phyloP scores from a whole-genome alignment of 306 rosid genomes.

The Sicyos edulis region DNA sequence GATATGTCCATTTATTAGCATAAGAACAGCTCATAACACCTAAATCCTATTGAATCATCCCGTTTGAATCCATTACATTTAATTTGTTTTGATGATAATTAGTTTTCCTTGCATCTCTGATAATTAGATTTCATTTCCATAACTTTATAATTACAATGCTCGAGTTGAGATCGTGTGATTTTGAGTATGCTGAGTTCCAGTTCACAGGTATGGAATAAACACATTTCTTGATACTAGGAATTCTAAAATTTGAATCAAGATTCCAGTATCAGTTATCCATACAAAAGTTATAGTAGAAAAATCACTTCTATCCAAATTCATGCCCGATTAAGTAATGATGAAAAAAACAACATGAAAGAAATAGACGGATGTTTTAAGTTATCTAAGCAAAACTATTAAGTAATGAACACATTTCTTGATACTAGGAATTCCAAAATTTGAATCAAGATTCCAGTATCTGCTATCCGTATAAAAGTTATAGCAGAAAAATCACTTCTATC shows the following conservation, averaged over 20 bases:
- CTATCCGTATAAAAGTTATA: not conserved
- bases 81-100: not conserved
- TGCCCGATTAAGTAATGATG: not conserved
- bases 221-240: not conserved
- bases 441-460: not conserved
- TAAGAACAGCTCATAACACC: not conserved
- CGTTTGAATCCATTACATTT: not conserved
- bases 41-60: not conserved
- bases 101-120: not conserved
- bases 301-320: not conserved
- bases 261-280: not conserved
- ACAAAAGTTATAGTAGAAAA: not conserved
- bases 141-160: slow-evolving; percentile 10
- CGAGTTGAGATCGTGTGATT: not conserved
- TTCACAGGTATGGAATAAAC: not conserved
- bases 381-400: too few species aligned
- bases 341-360: not conserved
- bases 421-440: not conserved
- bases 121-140: not conserved
- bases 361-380: too few species aligned
- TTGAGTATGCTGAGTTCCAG: not conserved
- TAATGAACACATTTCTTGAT: not conserved
- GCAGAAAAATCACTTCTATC: not conserved
- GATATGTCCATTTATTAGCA: not conserved
- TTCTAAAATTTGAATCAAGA: slow-evolving; percentile 4